Conservation (phyloP, 306 rosid species). For the Trifolium dubium region DNA sequence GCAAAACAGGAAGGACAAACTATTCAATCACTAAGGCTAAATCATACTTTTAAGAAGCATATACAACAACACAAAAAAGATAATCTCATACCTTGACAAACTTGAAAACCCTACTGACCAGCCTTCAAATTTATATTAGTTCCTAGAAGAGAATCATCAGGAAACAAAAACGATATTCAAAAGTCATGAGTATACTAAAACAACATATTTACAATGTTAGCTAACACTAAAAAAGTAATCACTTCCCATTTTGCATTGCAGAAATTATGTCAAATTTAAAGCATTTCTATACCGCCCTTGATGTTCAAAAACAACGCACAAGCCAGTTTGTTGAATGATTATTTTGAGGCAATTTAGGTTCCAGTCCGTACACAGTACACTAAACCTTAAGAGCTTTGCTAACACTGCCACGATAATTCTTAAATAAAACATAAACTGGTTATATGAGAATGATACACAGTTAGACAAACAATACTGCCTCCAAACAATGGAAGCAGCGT, state of each 20-base stretch:
- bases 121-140: slow-evolving; percentile 42
- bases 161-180: slow-evolving; percentile 37
- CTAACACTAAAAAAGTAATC: not conserved
- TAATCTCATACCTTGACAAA: slow-evolving; percentile 43
- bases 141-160: slow-evolving; percentile 40
- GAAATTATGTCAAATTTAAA: not conserved
- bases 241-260: slow-evolving; percentile 31
- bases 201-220: slow-evolving; percentile 18
- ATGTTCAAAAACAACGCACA: not conserved
- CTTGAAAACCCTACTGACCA: slow-evolving; percentile 37
- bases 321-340: slow-evolving; percentile 5
- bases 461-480: not conserved
- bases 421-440: not conserved
- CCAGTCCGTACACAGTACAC: slow-evolving; percentile 4
- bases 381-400: slow-evolving; percentile 16
- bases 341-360: slow-evolving; percentile 1
- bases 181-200: slow-evolving; percentile 7
- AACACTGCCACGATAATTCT: slow-evolving; percentile 28
- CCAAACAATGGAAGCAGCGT: not conserved
- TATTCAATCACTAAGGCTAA: slow-evolving; percentile 6
- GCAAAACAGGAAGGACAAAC: slow-evolving; percentile 22
- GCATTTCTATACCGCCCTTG: slow-evolving; percentile 3
- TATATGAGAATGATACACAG: slow-evolving; percentile 20
- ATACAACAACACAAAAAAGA: slow-evolving; percentile 29
- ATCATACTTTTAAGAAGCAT: slow-evolving; percentile 26